Percentiles rank a stretch among this genome's conserved stretches.
Conservation (phyloP, 495 filamentous ascomycete genomes). For the Penicillium herquei region DNA sequence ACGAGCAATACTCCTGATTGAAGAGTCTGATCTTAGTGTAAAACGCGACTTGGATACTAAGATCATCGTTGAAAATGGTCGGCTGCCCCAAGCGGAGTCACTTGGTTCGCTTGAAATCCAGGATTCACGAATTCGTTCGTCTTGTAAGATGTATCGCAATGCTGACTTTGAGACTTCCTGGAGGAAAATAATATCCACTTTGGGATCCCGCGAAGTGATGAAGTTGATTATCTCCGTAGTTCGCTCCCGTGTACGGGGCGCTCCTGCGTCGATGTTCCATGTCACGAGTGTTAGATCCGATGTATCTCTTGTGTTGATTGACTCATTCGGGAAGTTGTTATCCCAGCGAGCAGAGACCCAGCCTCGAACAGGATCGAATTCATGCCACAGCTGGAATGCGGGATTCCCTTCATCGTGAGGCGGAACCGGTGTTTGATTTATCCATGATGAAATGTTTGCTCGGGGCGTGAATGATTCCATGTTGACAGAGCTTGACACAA, state of each 20-base stretch:
- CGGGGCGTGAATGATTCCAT: too few species aligned
- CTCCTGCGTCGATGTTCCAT: constrained; percentile 19
- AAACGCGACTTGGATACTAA: constrained; percentile 17
- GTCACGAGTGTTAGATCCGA: constrained; percentile 10
- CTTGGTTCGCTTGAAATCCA: constrained; percentile 21
- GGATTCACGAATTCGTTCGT: constrained; percentile 9
- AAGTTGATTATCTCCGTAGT: constrained; percentile 12
- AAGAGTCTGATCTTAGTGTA: not conserved
- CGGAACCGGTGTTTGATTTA: too few species aligned
- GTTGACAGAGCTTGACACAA: too few species aligned
- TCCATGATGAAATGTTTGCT: too few species aligned
- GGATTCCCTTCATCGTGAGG: too few species aligned
- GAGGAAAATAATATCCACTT: constrained; percentile 16
- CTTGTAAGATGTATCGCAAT: constrained; percentile 11
- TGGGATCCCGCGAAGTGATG: not conserved
- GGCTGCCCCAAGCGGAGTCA: constrained; percentile 5
- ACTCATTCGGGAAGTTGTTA: too few species aligned
- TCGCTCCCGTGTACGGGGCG: not conserved
- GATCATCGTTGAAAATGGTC: constrained; percentile 15
- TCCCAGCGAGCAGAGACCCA: too few species aligned
- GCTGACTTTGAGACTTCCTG: constrained; percentile 20
- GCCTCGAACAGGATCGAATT: too few species aligned
- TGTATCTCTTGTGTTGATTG: not conserved
- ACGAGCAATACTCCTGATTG: not conserved
- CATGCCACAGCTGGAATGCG: too few species aligned